Evolutionary conservation across 768 basidiomycete species (phyloP).

Genomic region (Termitomyces sp.): DNA sequence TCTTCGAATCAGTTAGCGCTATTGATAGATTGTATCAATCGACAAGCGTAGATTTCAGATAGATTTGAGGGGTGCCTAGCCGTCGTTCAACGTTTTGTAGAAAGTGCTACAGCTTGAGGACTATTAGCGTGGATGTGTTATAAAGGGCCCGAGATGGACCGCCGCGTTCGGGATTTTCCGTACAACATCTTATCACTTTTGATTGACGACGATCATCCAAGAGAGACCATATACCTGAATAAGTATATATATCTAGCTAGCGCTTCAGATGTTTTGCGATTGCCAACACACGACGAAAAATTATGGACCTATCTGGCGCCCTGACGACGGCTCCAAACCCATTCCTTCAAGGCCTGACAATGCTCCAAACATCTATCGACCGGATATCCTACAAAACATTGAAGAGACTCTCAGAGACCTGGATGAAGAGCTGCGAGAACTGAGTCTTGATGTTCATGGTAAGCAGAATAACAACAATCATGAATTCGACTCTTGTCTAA

Average conservation of each 20-base stretch:
- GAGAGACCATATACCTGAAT: too few species aligned
- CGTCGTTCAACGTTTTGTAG: too few species aligned
- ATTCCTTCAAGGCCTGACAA: constrained; percentile 29
- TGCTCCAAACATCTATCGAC: constrained; percentile 40
- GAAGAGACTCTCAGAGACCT: constrained; percentile 52
- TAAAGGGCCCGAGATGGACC: too few species aligned
- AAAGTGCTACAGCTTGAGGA: too few species aligned
- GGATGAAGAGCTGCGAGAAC: constrained; percentile 47
- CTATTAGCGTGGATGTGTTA: too few species aligned
- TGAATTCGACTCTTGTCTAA: background rate
- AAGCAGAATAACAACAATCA: constrained; percentile 12
- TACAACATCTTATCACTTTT: background rate
- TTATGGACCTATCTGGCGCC: constrained; percentile 38
- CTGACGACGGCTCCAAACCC: constrained; percentile 31
- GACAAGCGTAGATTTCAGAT: too few species aligned
- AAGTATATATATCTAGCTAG: background rate
- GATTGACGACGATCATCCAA: too few species aligned
- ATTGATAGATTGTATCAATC: too few species aligned
- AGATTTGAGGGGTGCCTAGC: too few species aligned
- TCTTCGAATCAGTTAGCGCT: too few species aligned
- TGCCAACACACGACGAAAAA: constrained; percentile 8
- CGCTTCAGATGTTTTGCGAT: constrained; percentile 7
- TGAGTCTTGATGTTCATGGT: constrained; percentile 78
- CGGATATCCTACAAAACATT: constrained; percentile 58
- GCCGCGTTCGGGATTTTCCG: background rate